A percentile compares a stretch with the other conserved stretches of the same genome.
Evolutionary conservation across 1,284 basidiomycete species (phyloP).

Genomic region (Irpex sp.): DNA sequence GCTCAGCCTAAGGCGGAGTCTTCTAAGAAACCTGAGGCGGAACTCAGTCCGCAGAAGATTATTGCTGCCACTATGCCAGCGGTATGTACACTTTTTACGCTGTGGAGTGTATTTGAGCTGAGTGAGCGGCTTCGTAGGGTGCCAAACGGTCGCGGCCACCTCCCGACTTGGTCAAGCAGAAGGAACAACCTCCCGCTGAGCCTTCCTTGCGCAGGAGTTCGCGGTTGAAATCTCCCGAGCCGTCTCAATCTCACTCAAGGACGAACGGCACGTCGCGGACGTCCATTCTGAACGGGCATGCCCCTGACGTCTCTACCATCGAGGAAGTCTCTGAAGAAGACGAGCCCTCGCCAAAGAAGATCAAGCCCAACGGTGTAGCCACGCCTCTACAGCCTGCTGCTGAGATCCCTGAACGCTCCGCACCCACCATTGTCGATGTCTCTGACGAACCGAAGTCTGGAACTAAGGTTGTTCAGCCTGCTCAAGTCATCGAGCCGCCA

Average conservation of each 20-base stretch:
- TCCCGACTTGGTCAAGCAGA: conserved; percentile 29
- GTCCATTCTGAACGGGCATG: conserved; percentile 4
- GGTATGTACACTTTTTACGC: conserved; percentile 32
- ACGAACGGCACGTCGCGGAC: conserved; percentile 15
- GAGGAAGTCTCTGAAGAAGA: conserved; percentile 30
- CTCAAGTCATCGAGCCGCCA: conserved; percentile 38
- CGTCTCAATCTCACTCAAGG: neutral
- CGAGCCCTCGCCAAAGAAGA: conserved; percentile 37
- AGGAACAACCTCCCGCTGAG: conserved; percentile 13
- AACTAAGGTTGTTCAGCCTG: conserved; percentile 23
- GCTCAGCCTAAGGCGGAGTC: conserved; percentile 17
- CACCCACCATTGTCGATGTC: conserved; percentile 25
- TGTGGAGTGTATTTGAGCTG: conserved; percentile 5
- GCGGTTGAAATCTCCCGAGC: conserved; percentile 21
- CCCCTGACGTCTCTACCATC: conserved; percentile 10
- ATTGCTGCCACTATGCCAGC: conserved; percentile 72
- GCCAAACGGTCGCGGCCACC: conserved; percentile 68
- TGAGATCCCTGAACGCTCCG: neutral
- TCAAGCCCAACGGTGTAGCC: conserved; percentile 21
- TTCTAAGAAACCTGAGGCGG: conserved; percentile 15
- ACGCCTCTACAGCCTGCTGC: neutral
- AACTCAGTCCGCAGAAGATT: conserved; percentile 55
- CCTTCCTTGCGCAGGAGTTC: conserved; percentile 20
- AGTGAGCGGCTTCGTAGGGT: conserved; percentile 38
- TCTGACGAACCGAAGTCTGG: neutral